Evolutionary conservation across 495 filamentous ascomycete species (phyloP), one percentile per base, ranked within the genome.

Genomic region (Lasiosphaeria hispida): DNA sequence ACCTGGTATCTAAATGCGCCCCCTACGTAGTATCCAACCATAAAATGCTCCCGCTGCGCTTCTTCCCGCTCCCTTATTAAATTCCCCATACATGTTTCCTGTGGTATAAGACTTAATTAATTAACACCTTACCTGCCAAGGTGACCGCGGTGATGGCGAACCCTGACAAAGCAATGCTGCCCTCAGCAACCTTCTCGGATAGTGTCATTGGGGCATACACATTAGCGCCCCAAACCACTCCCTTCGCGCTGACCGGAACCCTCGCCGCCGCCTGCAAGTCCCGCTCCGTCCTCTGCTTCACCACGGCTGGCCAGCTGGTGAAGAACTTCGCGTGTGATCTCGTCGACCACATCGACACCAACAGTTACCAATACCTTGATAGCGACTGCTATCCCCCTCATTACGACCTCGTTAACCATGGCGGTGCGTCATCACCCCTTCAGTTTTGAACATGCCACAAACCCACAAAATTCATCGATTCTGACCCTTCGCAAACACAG

Each of bases 261-360:
- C 8, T 9, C 23, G 34, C 48, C 10, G 48, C 48, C n/a, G 48
- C 5, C 19, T 51, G 48, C 48, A 37, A 36, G 30, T 51, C 48
- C 30, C 48, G 48, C 48, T 51, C 48, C 30, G 30, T 51, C 10
- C 15, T 51, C 23, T 51, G 48, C 34, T 51, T 51, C 48, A 38
- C 48, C 14, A 34, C 48, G 8, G 48, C 48, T 18, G 48, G 48
- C 11, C 23, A 51, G 48, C 34, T 50, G 3, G 7, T 11, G 14
- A 34, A 36, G 33, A 18, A 13, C 33, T 50, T 35, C 47, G 47
- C 47, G 17, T 50, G 47, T 33, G 47, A 50, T n/a, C 47, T 50
- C 10, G 47, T 50, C 18, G 47, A 50, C 30, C 18, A 13, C 18
- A 50, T 50, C 47, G 17, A 50, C 47, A 8, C 47, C 3, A 11